Percentiles rank a stretch among this genome's conserved stretches.
Conservation (phyloP, 495 filamentous ascomycete genomes). For the Lasiosphaeris hirsuta region DNA sequence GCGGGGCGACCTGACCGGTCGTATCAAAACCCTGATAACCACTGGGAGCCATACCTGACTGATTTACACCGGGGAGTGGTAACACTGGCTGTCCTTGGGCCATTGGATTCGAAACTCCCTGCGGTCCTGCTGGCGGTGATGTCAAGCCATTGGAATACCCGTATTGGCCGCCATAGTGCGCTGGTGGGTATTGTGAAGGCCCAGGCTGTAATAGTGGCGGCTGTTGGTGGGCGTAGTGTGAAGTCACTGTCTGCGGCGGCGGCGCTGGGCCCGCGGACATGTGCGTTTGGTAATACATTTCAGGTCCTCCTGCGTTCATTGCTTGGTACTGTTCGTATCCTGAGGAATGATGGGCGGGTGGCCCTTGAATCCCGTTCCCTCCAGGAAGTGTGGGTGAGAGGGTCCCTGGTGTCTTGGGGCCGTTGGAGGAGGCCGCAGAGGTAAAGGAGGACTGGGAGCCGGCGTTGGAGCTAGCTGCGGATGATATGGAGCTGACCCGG, state of each 20-base stretch:
- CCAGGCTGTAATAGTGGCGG: conserved; percentile 81
- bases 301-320: conserved; percentile 77
- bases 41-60: conserved; percentile 44
- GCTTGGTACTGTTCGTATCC: conserved; percentile 61
- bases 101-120: conserved; percentile 68
- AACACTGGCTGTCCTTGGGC: conserved; percentile 55
- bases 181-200: conserved; percentile 62
- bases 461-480: conserved; percentile 50
- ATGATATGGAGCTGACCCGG: conserved; percentile 65
- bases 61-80: conserved; percentile 62
- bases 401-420: conserved; percentile 52
- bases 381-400: conserved; percentile 44
- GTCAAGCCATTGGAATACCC: conserved; percentile 70
- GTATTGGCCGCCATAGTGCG: conserved; percentile 65
- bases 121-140: conserved; percentile 66
- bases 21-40: conserved; percentile 68
- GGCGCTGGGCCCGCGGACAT: conserved; percentile 80
- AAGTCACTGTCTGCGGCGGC: conserved; percentile 75
- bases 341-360: conserved; percentile 38
- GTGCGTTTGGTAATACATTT: conserved; percentile 81
- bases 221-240: conserved; percentile 70
- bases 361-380: conserved; percentile 38
- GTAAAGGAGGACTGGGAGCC: conserved; percentile 53
- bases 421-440: conserved; percentile 53
- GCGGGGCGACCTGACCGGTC: conserved; percentile 88